These are phyloP conservation scores for Lunularia cruciata DNA, from an alignment of 225 moss, liverwort and hornwort genomes.

Conservation along the genomic window DNA sequence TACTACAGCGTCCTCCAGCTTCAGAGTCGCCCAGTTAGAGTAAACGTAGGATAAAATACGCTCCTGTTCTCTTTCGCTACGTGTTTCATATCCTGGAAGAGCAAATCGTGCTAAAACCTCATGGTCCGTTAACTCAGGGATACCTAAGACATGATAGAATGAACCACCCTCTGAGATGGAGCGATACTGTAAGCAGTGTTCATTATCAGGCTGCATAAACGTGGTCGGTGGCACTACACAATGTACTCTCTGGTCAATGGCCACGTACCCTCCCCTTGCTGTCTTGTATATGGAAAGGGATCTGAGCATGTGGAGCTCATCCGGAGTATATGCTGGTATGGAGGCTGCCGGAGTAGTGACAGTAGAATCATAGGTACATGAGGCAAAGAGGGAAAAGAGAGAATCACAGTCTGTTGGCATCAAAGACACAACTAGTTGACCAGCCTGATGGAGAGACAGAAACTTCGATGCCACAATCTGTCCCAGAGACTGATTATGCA, in stretches of 20 bases:
- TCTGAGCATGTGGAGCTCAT: slow-evolving; percentile 63
- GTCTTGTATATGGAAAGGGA: slow-evolving; percentile 76
- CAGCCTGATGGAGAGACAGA: slow-evolving; percentile 64
- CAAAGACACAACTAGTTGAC: slow-evolving; percentile 52
- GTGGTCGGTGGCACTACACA: slow-evolving; percentile 66
- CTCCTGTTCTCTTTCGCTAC: slow-evolving; percentile 61
- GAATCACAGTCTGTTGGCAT: slow-evolving; percentile 73
- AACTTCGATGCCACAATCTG: slow-evolving; percentile 64
- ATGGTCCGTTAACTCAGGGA: slow-evolving; percentile 68
- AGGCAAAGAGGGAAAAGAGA: slow-evolving; percentile 66
- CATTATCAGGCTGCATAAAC: slow-evolving; percentile 79
- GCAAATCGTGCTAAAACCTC: slow-evolving; percentile 83
- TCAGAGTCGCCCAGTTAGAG: slow-evolving; percentile 63
- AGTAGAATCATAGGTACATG: slow-evolving; percentile 35
- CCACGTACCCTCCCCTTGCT: slow-evolving; percentile 55
- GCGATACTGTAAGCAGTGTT: slow-evolving; percentile 63
- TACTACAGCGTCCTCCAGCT: slow-evolving; percentile 57
- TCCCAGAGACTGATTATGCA: slow-evolving; percentile 51
- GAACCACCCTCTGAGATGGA: slow-evolving; percentile 56
- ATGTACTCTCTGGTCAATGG: slow-evolving; percentile 63
- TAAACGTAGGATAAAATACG: slow-evolving; percentile 57
- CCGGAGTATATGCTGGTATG: slow-evolving; percentile 45
- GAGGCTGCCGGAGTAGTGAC: slow-evolving; percentile 26
- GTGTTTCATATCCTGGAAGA: slow-evolving; percentile 59
- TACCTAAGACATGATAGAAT: slow-evolving; percentile 61